Base-by-base conservation (phyloP, 352 stramenopile species). In the Paralagenidium karlingii region DNA sequence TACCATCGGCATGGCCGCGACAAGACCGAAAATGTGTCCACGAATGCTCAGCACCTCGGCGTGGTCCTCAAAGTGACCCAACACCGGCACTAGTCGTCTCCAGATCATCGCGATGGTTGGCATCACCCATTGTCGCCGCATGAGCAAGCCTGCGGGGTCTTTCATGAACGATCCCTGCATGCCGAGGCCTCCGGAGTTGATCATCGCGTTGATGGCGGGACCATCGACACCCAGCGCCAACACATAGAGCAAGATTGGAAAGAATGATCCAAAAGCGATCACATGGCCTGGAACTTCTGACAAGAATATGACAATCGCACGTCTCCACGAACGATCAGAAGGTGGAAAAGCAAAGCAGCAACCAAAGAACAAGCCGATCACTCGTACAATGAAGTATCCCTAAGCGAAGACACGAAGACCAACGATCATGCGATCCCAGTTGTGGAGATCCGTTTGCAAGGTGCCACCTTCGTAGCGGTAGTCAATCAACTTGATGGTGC, bases 71-170 rank as follows among this genome's bases (percentile, higher is more conserved):
- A n/a, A n/a, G n/a, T n/a, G n/a, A n/a, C n/a, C n/a, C n/a, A n/a
- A n/a, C n/a, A n/a, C n/a, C n/a, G n/a, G n/a, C n/a, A n/a, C n/a
- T n/a, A n/a, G n/a, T n/a, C n/a, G n/a, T n/a, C n/a, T n/a, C n/a
- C n/a, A n/a, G n/a, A n/a, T n/a, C n/a, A n/a, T n/a, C n/a, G n/a
- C n/a, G n/a, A n/a, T n/a, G n/a, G n/a, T n/a, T n/a, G n/a, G n/a
- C 27, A 76, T 45, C 16, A 76, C 39, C 63, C 63, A 76, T 16
- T 69, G 34, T 18, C 47, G 63, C 34, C 63, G 60, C 63, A 76
- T 76, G 7, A 62, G 48, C 46, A 71, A 58, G 15, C 57, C 37
- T 3, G 29, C 47, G n/a, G n/a, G n/a, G n/a, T n/a, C n/a, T n/a
- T n/a, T n/a, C n/a, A n/a, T n/a, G 18, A 76, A 60, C n/a, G 34